These are phyloP conservation scores for Mycena pura DNA, from an alignment of 768 basidiomycete genomes.

Conservation along the genomic window DNA sequence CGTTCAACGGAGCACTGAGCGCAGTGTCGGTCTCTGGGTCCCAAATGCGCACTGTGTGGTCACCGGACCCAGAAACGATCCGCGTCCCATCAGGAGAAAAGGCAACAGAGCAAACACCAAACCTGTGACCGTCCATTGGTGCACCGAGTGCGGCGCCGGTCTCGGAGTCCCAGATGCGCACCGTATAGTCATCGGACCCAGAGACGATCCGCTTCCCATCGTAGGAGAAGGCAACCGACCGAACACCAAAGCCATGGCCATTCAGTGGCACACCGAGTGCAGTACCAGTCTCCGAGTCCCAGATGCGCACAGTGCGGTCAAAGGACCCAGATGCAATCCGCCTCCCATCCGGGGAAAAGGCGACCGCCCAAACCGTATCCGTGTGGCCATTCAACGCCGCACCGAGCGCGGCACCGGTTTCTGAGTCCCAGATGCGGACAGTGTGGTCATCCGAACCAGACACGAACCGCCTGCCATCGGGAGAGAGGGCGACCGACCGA, in stretches of 20 bases:
- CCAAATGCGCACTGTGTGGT: no score
- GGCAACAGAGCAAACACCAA: no score
- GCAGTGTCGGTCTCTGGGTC: no score
- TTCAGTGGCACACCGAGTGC: no score
- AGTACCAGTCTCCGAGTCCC: no score
- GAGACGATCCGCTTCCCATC: not conserved
- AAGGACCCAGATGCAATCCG: not conserved
- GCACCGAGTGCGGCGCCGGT: not conserved
- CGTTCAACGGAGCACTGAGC: no score
- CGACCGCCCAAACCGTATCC: not conserved
- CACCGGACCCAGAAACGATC: no score
- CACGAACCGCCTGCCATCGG: not conserved
- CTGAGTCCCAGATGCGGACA: not conserved
- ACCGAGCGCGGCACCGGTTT: not conserved
- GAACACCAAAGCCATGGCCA: no score
- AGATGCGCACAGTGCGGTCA: not conserved
- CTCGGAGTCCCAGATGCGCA: not conserved
- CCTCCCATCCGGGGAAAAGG: constrained; percentile 1
- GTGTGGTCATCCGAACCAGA: not conserved
- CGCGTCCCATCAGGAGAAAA: no score
- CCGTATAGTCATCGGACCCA: not conserved
- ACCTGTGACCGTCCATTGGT: no score
- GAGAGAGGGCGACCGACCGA: not conserved
- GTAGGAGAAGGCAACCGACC: no score
- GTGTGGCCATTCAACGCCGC: not conserved